phyloP scores from a whole-genome alignment of 495 filamentous ascomycete species.

The Penicillium lagena region DNA sequence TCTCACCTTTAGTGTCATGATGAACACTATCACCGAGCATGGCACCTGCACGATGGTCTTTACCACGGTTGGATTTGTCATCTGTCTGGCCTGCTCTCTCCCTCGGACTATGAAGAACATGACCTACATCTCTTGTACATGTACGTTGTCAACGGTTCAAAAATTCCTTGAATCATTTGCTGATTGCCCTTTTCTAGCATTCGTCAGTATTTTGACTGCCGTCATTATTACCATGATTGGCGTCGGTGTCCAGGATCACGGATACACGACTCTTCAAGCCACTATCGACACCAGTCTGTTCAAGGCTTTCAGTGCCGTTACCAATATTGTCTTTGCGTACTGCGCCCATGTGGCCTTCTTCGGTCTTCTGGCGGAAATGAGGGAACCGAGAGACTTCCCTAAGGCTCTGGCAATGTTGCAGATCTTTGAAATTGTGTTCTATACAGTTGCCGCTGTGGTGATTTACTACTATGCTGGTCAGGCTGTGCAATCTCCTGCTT shows the following conservation, averaged over 20 bases:
- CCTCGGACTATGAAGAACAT: conserved; percentile 58
- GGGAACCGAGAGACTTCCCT: conserved; percentile 56
- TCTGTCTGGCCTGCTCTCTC: conserved; percentile 56
- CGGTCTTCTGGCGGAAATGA: conserved; percentile 72
- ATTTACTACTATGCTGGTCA: conserved; percentile 69
- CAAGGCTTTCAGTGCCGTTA: conserved; percentile 36
- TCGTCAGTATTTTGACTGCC: conserved; percentile 25
- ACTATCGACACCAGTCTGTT: conserved; percentile 25
- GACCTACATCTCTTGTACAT: conserved; percentile 57
- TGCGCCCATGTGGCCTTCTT: conserved; percentile 69
- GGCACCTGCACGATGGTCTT: conserved; percentile 66
- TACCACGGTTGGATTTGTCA: conserved; percentile 53
- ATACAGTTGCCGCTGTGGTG: conserved; percentile 58
- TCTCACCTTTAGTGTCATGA: conserved; percentile 62
- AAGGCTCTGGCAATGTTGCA: conserved; percentile 64
- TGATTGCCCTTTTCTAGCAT: background rate
- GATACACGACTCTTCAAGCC: conserved; percentile 16
- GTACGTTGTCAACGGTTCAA: background rate
- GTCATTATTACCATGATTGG: conserved; percentile 69
- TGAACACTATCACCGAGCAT: conserved; percentile 60
- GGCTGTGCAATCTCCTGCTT: conserved; percentile 61
- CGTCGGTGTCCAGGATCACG: conserved; percentile 46
- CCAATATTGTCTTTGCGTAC: conserved; percentile 50
- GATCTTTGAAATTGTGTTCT: conserved; percentile 58
- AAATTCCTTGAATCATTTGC: too few species aligned